A percentile compares a stretch with the other conserved stretches of the same genome.
These are phyloP conservation scores for Grifola frondosa DNA, from an alignment of 1,284 basidiomycete species.

Conservation along the genomic window DNA sequence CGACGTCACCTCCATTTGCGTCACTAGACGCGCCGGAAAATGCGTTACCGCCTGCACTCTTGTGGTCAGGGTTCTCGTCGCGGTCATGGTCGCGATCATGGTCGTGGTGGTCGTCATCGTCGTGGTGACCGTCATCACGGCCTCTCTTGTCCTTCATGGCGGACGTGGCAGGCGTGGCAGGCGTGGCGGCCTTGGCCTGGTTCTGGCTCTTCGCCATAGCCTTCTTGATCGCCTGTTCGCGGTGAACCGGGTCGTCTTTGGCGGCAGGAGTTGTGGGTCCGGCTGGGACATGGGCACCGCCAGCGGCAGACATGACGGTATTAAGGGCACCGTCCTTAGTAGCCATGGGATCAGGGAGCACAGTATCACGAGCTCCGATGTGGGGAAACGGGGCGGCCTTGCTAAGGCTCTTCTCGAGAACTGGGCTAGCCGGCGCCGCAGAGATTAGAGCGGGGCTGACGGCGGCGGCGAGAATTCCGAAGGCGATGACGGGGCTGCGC, in stretches of 20 bases:
- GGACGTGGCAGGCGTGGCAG: background rate
- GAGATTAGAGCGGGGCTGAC: constrained; percentile 32
- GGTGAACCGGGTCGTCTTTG: constrained; percentile 8
- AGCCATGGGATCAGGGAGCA: constrained; percentile 2
- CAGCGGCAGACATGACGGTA: background rate
- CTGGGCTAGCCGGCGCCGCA: constrained; percentile 26
- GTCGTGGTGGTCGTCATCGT: constrained; percentile 8
- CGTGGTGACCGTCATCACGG: constrained; percentile 12
- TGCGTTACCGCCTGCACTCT: constrained; percentile 29
- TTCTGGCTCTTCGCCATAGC: constrained; percentile 5
- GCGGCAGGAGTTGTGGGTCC: background rate
- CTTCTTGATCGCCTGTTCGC: constrained; percentile 13
- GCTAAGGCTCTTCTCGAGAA: constrained; percentile 16
- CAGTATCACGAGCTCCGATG: constrained; percentile 2
- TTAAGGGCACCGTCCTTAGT: too few relatives aligned
- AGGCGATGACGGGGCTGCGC: constrained; percentile 35
- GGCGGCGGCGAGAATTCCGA: constrained; percentile 31
- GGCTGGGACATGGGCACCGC: background rate
- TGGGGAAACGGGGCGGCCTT: constrained; percentile 5
- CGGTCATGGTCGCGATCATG: constrained; percentile 14
- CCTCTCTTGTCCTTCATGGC: constrained; percentile 9
- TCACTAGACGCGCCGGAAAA: constrained; percentile 25
- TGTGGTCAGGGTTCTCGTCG: too few relatives aligned
- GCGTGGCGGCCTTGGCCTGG: constrained; percentile 4
- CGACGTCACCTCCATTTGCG: constrained; percentile 23